Percentiles rank a stretch among this genome's conserved stretches.
Conservation (phyloP, 2,329 filamentous ascomycete species). For the Penicillium expansum region DNA sequence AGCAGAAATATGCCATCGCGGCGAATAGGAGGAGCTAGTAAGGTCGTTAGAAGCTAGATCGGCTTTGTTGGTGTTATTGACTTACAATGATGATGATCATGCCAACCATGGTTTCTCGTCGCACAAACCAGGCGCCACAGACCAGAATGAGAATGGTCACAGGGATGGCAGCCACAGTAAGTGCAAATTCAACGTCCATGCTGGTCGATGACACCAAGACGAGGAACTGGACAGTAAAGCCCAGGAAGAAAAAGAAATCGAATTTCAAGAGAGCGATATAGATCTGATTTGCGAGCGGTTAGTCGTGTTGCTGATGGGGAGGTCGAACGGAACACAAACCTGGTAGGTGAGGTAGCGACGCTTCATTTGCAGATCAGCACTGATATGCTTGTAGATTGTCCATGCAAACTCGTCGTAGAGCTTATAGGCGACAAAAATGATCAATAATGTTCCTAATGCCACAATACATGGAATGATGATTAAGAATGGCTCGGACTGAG, state of each 20-base stretch:
- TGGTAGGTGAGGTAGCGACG: constrained; percentile 94
- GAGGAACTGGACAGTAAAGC: constrained; percentile 96
- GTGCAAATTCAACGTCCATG: constrained; percentile 70
- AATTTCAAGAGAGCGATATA: constrained; percentile 98
- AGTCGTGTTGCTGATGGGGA: constrained; percentile 19
- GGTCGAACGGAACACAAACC: constrained; percentile 52
- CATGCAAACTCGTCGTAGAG: constrained; percentile 98
- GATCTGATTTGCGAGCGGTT: constrained; percentile 59
- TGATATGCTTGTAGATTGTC: constrained; percentile 99
- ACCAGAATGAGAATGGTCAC: constrained; percentile 87
- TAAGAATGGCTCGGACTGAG: constrained; percentile 68
- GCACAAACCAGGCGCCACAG: constrained; percentile 78
- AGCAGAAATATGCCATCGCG: constrained; percentile 90
- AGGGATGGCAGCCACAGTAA: constrained; percentile 87
- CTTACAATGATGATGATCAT: constrained; percentile 71
- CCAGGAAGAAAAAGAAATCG: constrained; percentile 99
- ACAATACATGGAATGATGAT: constrained; percentile 84
- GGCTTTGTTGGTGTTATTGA: constrained; percentile 15
- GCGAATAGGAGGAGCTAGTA: constrained; percentile 73
- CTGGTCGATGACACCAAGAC: constrained; percentile 77
- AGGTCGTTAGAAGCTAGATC: constrained; percentile 14
- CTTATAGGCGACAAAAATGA: constrained; percentile 84
- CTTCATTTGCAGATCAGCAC: constrained; percentile 95
- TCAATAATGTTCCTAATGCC: constrained; percentile 67
- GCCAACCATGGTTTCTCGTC: constrained; percentile 74